Evolutionary conservation across 225 moss, liverwort and hornwort genomes (phyloP).

Genomic region (Sphagnum contortum): DNA sequence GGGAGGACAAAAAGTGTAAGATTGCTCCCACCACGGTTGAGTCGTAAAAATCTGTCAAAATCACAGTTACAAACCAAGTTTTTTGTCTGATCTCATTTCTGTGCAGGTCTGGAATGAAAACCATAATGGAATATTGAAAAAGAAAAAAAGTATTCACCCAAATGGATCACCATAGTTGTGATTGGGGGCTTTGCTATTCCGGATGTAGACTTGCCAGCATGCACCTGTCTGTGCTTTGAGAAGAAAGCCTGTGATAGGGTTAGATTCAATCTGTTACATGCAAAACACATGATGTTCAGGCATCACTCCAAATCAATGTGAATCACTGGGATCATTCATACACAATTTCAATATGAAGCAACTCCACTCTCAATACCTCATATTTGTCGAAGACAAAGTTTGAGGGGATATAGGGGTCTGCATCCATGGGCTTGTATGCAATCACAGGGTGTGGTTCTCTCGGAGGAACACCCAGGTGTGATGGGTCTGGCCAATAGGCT

Average conservation of each 20-base stretch:
- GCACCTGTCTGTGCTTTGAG: conserved; percentile 61
- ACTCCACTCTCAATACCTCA: conserved; percentile 32
- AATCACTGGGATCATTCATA: no score
- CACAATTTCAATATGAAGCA: no score
- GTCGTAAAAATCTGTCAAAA: conserved; percentile 67
- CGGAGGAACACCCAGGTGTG: conserved; percentile 63
- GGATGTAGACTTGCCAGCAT: conserved; percentile 95
- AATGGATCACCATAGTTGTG: conserved; percentile 96
- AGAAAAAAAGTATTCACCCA: conserved; percentile 41
- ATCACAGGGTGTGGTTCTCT: conserved; percentile 91
- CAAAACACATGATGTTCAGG: no score
- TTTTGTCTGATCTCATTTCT: no score
- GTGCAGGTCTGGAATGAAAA: no score
- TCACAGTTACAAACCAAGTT: no score
- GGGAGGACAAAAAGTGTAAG: conserved; percentile 89
- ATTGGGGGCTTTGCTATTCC: conserved; percentile 84
- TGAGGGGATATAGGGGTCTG: conserved; percentile 77
- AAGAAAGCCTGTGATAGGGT: conserved; percentile 80
- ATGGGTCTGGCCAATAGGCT: conserved; percentile 90
- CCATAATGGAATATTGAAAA: no score
- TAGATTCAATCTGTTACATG: conserved; percentile 71
- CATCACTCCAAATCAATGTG: no score
- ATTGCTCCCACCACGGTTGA: conserved; percentile 68
- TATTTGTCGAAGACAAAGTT: conserved; percentile 94
- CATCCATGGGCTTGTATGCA: conserved; percentile 88